Percentiles rank a stretch among this genome's conserved stretches.
Conservation (phyloP, 2,329 filamentous ascomycete species). For the Claviceps paspali region DNA sequence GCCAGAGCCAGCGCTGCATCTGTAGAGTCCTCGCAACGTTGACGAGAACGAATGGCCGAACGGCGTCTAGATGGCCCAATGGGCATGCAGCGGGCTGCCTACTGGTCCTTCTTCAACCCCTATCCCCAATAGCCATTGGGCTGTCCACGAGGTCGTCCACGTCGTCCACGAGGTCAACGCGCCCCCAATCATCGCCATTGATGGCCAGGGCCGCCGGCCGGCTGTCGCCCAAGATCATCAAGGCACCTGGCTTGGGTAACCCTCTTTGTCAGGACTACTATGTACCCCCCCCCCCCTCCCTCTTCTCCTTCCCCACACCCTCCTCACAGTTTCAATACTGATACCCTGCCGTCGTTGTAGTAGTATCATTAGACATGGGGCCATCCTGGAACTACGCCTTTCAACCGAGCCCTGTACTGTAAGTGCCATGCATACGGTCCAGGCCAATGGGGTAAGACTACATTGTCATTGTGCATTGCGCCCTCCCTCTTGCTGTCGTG, state of each 20-base stretch:
- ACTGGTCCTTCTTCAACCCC: neutral
- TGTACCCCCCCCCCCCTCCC: too few species aligned
- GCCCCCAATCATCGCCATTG: neutral
- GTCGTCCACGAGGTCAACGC: neutral
- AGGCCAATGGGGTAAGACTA: neutral
- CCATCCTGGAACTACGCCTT: neutral
- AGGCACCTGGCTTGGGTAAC: neutral
- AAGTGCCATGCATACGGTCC: neutral
- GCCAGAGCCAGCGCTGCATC: too few species aligned
- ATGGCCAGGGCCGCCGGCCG: neutral
- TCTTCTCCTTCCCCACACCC: neutral
- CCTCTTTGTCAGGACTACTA: neutral
- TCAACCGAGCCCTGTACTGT: conserved; percentile 1
- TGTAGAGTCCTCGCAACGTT: too few species aligned
- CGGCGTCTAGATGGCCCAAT: conserved; percentile 1
- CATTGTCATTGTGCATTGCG: neutral
- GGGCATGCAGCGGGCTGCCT: neutral
- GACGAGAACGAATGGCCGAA: too few species aligned
- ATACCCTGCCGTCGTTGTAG: conserved; percentile 1
- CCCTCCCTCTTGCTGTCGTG: too few species aligned
- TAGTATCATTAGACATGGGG: neutral
- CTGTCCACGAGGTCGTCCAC: too few species aligned
- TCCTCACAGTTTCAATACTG: neutral
- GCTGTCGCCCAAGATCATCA: neutral
- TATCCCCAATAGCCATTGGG: neutral